Conservation (phyloP, 805 yeast genomes). For the Hagleromyces aurorensis region DNA sequence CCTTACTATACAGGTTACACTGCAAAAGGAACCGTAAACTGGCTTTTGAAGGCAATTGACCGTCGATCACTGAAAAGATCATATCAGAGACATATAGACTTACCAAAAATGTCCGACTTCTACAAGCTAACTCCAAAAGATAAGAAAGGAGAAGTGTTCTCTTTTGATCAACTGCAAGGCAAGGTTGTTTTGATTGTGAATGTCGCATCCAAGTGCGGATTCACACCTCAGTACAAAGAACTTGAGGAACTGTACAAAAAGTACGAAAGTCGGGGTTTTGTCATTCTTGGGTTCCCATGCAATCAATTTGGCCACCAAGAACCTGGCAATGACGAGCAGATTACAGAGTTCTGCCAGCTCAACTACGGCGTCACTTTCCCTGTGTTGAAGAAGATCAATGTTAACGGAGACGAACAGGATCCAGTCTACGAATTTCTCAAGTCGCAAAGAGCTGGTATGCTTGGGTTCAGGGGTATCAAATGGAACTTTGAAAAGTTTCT, state of each 20-base stretch:
- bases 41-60: no score
- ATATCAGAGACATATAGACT: no score
- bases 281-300: conserved; percentile 80
- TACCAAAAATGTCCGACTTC: conserved; percentile 44
- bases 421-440: conserved; percentile 78
- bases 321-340: conserved; percentile 61
- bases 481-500: conserved; percentile 80
- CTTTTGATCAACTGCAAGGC: conserved; percentile 57
- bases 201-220: conserved; percentile 81
- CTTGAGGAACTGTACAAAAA: conserved; percentile 60
- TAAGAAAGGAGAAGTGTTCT: conserved; percentile 48
- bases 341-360: conserved; percentile 59
- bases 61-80: no score
- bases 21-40: no score
- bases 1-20: no score
- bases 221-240: conserved; percentile 70
- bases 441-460: conserved; percentile 44
- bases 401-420: conserved; percentile 74
- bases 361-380: conserved; percentile 93
- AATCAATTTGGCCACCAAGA: conserved; percentile 84
- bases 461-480: conserved; percentile 65
- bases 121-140: conserved; percentile 61
- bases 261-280: conserved; percentile 55
- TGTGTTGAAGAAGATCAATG: conserved; percentile 75
- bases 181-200: conserved; percentile 81